Base-by-base conservation (phyloP, 306 rosid species). In the Lathyrus oleraceus region DNA sequence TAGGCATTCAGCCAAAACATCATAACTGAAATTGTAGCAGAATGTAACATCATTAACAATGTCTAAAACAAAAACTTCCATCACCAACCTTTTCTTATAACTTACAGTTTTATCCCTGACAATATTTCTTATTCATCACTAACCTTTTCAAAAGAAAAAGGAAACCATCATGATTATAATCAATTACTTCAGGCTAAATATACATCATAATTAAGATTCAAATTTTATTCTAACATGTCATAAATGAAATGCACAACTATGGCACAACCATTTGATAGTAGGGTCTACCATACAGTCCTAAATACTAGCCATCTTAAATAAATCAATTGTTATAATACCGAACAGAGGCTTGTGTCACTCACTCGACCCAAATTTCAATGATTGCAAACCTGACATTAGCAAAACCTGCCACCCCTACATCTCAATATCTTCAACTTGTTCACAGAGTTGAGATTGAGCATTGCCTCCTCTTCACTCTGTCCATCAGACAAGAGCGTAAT, bases 31-130 rank as follows among this genome's bases (percentile, higher is more conserved):
- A 73, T 85, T 87, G 85, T 59, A 88, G 85, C 88, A 64, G 19
- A 88, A 19, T 42, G 83, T 82, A 44, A 76, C 16, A 47, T 90
- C 98, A 80, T 81, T 93, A 44, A 12, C 67, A 70, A 88, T 81
- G 4, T 67, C 85, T 30, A 94, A 85, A 1, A 81, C 96, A 81
- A 85, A 90, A 64, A 93, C 86, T 62, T 86, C 79, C 16, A 93
- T 2, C 23, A 21, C 23, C 2, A 21, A 21, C 23, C 1, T 21
- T 21, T 21, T 21, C 23, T 21, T 81, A 94, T 14, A 53, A 96
- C 99, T 75, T 78, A 79, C 44, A 94, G 97, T 78, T 88, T 94
- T 85, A 94, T 90, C 68, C 99, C 99, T 85, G 20, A 97, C 99
- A 72, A 94, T 94, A 74, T 94, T 97, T 3, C n/a, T n/a, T 94